Base-by-base conservation (phyloP, 139 green algal species). In the Nannochloris sp. region DNA sequence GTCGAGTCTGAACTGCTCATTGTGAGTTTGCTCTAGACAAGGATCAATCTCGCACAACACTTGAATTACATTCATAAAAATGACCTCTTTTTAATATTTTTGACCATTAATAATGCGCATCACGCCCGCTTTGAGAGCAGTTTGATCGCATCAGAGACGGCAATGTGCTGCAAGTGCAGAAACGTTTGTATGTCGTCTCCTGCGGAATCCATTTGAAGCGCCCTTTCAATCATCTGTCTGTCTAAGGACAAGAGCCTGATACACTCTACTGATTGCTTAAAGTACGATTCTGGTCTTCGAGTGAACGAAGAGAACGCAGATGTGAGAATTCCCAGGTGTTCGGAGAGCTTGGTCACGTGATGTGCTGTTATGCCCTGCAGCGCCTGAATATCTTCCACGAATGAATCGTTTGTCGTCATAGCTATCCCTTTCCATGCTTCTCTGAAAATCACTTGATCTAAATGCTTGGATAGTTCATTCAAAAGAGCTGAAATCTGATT, bases 341-440 rank as follows among this genome's bases (percentile, higher is more conserved):
- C 48, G 7, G 37, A 43, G 18, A 83, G 57, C 29, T 76, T 72
- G 25, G 27, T 8, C 0, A 66, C 69, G 0, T 76, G 75, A 63
- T 73, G 55, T 3, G 56, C 9, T 2, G 57, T 67, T 31, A 84
- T 81, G 24, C 36, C 58, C 5, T 68, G 73, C 59, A 84, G 69
- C 5, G 76, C 79, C 54, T 72, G 72, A 12, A 85, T 50, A 2
- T 84, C 78, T 29, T 85, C 83, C 70, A 70, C 83, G 11, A 85
- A 14, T 2, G 55, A 25, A 27, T 69, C 69, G 37, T 78, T 79
- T 58, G 73, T 48, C 7, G 72, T 72, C 16, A 79, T 50, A 1
- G 76, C 79, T 18, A 77, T 66, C 3, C 58, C 61, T 16, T 67
- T 72, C 79, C 79, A 85, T 44, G 68, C 62, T 25, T 81, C 69